These are phyloP conservation scores for Thermothielavioides terrestris DNA, from an alignment of 495 filamentous ascomycete species.

Conservation along the genomic window DNA sequence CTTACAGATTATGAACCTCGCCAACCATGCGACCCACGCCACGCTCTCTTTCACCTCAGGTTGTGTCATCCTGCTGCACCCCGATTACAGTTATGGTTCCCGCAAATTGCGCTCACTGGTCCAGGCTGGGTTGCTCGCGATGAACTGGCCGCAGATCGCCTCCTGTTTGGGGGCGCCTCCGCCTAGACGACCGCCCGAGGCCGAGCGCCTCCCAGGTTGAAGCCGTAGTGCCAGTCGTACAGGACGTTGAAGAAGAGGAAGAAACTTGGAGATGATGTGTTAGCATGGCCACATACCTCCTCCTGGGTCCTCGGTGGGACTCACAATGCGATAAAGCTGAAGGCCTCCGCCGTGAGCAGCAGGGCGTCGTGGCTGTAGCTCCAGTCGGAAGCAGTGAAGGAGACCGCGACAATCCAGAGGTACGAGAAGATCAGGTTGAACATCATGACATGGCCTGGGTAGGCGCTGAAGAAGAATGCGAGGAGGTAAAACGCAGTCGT, in stretches of 20 bases:
- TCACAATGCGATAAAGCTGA: conserved; percentile 56
- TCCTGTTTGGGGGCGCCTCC: too few species aligned
- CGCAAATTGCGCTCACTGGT: too few species aligned
- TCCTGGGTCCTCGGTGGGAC: conserved; percentile 15
- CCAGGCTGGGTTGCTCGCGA: too few species aligned
- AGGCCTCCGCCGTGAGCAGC: conserved; percentile 48
- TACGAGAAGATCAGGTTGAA: conserved; percentile 58
- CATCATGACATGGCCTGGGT: conserved; percentile 39
- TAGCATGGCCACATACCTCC: conserved; percentile 9
- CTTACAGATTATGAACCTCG: too few species aligned
- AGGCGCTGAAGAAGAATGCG: conserved; percentile 46
- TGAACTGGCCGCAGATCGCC: background rate
- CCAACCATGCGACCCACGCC: too few species aligned
- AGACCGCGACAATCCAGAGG: conserved; percentile 55
- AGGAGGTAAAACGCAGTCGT: conserved; percentile 52
- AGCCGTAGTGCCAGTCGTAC: conserved; percentile 38
- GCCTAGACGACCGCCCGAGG: conserved; percentile 21
- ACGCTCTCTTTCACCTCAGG: too few species aligned
- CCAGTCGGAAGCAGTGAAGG: conserved; percentile 51
- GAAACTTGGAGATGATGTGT: conserved; percentile 32
- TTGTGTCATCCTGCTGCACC: too few species aligned
- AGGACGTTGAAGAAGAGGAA: conserved; percentile 46
- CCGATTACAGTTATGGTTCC: too few species aligned
- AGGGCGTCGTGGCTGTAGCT: conserved; percentile 32
- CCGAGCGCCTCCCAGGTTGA: conserved; percentile 19